Conservation (phyloP, 148 eudicot species). For the Suaeda aralocaspica region DNA sequence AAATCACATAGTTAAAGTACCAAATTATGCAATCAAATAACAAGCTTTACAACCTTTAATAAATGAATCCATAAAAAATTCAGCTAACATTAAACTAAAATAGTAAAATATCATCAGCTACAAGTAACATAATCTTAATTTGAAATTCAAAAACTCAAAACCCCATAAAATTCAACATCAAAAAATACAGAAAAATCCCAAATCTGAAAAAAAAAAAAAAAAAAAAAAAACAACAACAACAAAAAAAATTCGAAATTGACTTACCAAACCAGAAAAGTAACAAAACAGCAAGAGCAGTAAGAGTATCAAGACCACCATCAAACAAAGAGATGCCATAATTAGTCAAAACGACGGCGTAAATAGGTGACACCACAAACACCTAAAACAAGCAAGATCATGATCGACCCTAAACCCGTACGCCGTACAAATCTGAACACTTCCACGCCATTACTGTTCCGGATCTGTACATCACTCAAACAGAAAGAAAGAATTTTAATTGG, state of each 20-base stretch:
- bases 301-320: constrained; percentile 56
- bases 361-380: constrained; percentile 86
- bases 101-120: not conserved
- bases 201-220: constrained; percentile 5
- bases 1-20: not conserved
- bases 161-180: not conserved
- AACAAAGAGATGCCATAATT: constrained; percentile 62
- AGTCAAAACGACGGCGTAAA: constrained; percentile 77
- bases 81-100: not conserved
- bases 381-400: constrained; percentile 85
- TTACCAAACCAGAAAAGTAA: constrained; percentile 47
- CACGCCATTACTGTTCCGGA: constrained; percentile 93
- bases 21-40: not conserved
- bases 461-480: constrained; percentile 54
- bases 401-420: constrained; percentile 78
- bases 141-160: not conserved
- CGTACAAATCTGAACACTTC: constrained; percentile 93
- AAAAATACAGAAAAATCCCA: constrained; percentile 17
- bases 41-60: not conserved
- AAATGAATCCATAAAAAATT: constrained; percentile 2
- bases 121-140: not conserved
- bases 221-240: not conserved
- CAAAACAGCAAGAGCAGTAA: constrained; percentile 63
- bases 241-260: not conserved
- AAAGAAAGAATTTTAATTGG: not conserved